phyloP scores from a whole-genome alignment of 257 asterid species.

The Penstemon newberryi region DNA sequence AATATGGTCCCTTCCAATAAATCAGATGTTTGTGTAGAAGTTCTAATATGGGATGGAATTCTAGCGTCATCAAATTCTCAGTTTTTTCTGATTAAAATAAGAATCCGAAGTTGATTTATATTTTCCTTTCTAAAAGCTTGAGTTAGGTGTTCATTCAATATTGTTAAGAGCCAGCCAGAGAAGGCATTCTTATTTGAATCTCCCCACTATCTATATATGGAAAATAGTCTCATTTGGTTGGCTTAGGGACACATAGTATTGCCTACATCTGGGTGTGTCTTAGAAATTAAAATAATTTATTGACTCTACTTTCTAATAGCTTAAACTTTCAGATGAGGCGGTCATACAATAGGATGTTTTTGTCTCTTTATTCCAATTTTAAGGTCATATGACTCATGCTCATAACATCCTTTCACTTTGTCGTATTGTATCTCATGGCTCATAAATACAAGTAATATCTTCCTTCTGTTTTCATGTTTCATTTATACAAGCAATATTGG shows the following conservation, averaged over 20 bases:
- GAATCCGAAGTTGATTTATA: slow-evolving; percentile 10
- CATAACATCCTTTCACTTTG: slow-evolving; percentile 5
- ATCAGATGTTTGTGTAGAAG: slow-evolving; percentile 7
- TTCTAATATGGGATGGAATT: slow-evolving; percentile 17
- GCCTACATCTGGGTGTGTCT: no score
- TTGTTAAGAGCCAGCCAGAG: no score
- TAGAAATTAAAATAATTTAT: no score
- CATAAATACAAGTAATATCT: no score
- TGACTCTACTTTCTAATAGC: no score
- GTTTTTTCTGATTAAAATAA: neutral
- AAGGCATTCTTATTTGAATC: no score
- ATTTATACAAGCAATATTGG: neutral
- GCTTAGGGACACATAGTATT: no score
- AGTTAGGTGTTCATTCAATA: no score
- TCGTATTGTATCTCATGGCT: no score
- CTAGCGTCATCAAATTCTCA: neutral
- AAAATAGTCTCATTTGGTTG: no score
- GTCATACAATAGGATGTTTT: neutral
- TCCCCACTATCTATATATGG: no score
- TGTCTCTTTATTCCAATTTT: slow-evolving; percentile 13
- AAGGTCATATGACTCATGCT: neutral
- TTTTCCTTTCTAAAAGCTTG: neutral
- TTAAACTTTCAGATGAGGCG: no score
- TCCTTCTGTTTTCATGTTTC: neutral
- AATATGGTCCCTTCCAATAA: neutral